phyloP scores from a whole-genome alignment of 2,329 filamentous ascomycete genomes.

The Chalara sp. region DNA sequence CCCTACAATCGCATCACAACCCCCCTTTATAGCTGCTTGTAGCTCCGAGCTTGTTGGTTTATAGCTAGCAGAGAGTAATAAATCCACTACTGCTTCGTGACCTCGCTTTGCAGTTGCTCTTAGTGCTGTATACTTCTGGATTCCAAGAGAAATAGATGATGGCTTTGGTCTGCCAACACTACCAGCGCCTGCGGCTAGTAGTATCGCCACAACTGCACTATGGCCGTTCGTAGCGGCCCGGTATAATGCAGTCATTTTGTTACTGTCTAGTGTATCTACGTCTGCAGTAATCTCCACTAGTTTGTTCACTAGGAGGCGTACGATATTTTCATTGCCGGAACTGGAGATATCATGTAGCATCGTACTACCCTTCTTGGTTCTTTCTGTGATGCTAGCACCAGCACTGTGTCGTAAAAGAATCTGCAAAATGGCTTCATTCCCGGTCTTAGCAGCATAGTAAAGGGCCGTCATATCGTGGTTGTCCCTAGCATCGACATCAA shows the following conservation, averaged over 20 bases:
- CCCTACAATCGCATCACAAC: too few relatives aligned
- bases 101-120: constrained; percentile 3
- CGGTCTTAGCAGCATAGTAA: constrained; percentile 5
- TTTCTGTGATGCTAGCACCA: neutral
- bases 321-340: constrained; percentile 3
- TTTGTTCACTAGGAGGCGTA: constrained; percentile 3
- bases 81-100: constrained; percentile 6
- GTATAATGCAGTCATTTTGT: constrained; percentile 8
- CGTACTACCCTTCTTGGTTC: constrained; percentile 4
- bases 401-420: constrained; percentile 5
- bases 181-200: constrained; percentile 23
- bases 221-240: constrained; percentile 21
- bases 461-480: constrained; percentile 6
- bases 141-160: constrained; percentile 15
- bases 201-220: constrained; percentile 16
- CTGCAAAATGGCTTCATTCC: constrained; percentile 1
- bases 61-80: constrained; percentile 7
- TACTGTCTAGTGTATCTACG: neutral
- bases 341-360: constrained; percentile 7
- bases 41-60: neutral
- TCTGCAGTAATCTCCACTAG: constrained; percentile 2
- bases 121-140: constrained; percentile 1
- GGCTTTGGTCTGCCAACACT: constrained; percentile 26
- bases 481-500: constrained; percentile 8
- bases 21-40: too few relatives aligned